Evolutionary conservation across 257 asterid species (phyloP), one percentile per base, ranked within the genome.

Genomic region (Plectranthus barbatus): DNA sequence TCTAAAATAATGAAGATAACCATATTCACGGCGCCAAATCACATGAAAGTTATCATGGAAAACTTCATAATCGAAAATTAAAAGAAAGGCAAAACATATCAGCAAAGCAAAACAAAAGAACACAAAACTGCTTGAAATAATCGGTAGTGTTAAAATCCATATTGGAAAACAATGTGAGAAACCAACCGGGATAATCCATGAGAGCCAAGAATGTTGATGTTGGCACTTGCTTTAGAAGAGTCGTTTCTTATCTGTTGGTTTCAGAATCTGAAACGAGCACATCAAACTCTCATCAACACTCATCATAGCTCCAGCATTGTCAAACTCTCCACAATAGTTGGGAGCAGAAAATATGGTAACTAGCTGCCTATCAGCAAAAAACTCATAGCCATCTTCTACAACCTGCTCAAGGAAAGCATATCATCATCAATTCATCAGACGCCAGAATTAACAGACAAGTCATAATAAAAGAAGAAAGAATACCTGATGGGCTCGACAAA

Each of bases 401-500:
- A 78, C 83, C 83, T 78, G 74, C 57, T 24, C 72, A 53, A 34
- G 42, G 23, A 2, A 26, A 64, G 54, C n/a, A 66, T 60, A 33
- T 9, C 37, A 40, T 26, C 51, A 60, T 59, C 50, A 45, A 76
- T 31, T 26, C 51, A 60, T 59, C 50, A 45, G 78, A 54, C 65
- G 1, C 46, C 48, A 23, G 14, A 26, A 64, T 19, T 67, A 46
- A 19, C 46, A 23, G n/a, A 56, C 7, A 8, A 15, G n/a, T 17
- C 49, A 7, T 15, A 19, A 1, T 50, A 6, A 37, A 54, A 37
- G 19, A 9, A 6, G 29, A 50, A 19, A 46, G 40, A 50, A 68
- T 20, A 76, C 84, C 80, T 79, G 84, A 64, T 79, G 84, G 46
- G 84, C 84, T 51, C 84, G 84, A 63, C 84, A 79, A 58, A 79